Base-by-base conservation (phyloP, 2,329 filamentous ascomycete species). In the Fusarium sp. region DNA sequence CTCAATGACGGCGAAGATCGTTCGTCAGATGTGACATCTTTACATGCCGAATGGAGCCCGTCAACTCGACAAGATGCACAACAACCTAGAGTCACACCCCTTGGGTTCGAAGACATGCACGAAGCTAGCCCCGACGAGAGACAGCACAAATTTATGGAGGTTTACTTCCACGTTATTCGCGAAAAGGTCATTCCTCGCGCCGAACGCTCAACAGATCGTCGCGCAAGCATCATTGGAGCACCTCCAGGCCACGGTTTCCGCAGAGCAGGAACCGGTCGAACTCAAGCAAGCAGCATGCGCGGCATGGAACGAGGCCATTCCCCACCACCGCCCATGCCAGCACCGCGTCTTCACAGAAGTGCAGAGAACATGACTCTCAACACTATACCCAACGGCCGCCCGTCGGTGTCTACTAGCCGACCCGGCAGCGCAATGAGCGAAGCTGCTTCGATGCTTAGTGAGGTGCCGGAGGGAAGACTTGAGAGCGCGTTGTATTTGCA, bases 81-180 rank as follows among this genome's bases (percentile, higher is more conserved):
- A 20, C 46, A 49, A 24, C 47, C 61, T 8, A 66, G 73, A n/a
- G 50, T 59, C 6, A 65, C 73, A 12, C 68, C 60, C 15, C 68
- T 62, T 3, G 73, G 74, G 6, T 85, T 88, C 32, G 79, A 83
- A 16, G 82, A 85, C 14, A 83, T 89, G 34, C 80, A 83, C 58
- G 77, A 81, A 12, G 83, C 83, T 0, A 79, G 81, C 15, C 83
- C 85, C 0, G 85, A 87, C 27, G 81, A 84, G 18, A 82, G 85
- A 34, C 85, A 88, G 65, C 76, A 81, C 24, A 79, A 79, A 14
- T 81, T 89, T n/a, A 83, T 89, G 79, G 77, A 82, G 5, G 83
- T 86, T 3, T 89, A 89, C 72, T 88, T 88, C 66, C 68, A 79
- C 14, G 72, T 79, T 1, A 79, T 89, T 16, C 80, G 82, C 8